phyloP scores from a whole-genome alignment of 2,329 filamentous ascomycete species.

The Fusarium gaditjirri region DNA sequence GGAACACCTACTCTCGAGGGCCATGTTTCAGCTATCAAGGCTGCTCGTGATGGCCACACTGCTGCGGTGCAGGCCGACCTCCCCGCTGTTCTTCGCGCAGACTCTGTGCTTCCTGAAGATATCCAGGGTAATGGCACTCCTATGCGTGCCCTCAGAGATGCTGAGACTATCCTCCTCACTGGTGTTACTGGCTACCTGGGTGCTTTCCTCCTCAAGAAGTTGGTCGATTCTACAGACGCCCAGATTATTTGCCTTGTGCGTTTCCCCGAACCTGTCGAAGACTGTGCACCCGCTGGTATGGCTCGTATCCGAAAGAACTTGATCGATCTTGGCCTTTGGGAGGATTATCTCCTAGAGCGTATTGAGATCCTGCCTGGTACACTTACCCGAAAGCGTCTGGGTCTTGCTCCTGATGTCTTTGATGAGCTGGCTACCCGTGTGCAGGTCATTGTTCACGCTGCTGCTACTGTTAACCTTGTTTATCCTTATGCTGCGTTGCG shows the following conservation, averaged over 20 bases:
- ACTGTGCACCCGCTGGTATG: constrained; percentile 73
- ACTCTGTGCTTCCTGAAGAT: constrained; percentile 75
- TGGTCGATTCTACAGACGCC: constrained; percentile 75
- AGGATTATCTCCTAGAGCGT: constrained; percentile 79
- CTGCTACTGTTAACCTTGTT: constrained; percentile 81
- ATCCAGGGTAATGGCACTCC: constrained; percentile 67
- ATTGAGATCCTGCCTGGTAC: constrained; percentile 81
- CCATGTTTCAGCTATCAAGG: constrained; percentile 76
- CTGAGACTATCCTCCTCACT: constrained; percentile 76
- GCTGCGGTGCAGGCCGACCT: constrained; percentile 81
- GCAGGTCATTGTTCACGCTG: constrained; percentile 81
- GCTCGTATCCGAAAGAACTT: constrained; percentile 79
- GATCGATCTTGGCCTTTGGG: constrained; percentile 82
- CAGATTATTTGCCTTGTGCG: constrained; percentile 79
- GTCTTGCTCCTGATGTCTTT: constrained; percentile 73
- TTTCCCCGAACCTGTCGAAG: constrained; percentile 73
- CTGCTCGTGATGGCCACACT: constrained; percentile 76
- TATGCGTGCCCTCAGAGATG: constrained; percentile 70
- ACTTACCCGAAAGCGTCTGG: constrained; percentile 73
- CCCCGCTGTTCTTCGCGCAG: constrained; percentile 73
- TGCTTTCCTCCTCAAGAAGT: constrained; percentile 75
- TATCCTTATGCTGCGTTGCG: constrained; percentile 83
- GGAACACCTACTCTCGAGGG: constrained; percentile 77
- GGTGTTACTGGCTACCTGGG: constrained; percentile 82
- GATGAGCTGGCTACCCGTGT: constrained; percentile 71